Evolutionary conservation across 1,284 basidiomycete genomes (phyloP).

Genomic region (Singerocomus rubriflavus): DNA sequence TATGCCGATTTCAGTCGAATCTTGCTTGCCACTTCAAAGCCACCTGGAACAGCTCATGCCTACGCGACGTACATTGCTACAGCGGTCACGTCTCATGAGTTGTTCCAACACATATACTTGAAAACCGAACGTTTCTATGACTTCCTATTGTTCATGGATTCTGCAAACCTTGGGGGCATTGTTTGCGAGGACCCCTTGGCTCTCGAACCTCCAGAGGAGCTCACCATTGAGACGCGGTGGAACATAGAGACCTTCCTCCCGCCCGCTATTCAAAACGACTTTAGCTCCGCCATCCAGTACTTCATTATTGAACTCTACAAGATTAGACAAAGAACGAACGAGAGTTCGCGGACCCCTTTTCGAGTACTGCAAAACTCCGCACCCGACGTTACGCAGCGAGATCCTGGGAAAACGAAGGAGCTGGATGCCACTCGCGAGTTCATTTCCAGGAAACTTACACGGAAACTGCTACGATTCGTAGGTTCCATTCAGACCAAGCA

Average conservation of each 20-base stretch:
- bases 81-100: conserved; percentile 90
- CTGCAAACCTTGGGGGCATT: conserved; percentile 90
- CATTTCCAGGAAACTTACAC: conserved; percentile 78
- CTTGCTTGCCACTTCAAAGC: conserved; percentile 92
- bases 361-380: conserved; percentile 68
- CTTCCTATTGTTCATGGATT: conserved; percentile 94
- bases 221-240: conserved; percentile 89
- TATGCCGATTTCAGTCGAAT: conserved; percentile 95
- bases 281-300: conserved; percentile 71
- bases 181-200: conserved; percentile 78
- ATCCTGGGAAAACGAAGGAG: conserved; percentile 70
- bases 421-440: conserved; percentile 68
- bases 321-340: conserved; percentile 67
- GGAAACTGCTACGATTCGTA: conserved; percentile 76
- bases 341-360: conserved; percentile 66
- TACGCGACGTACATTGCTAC: conserved; percentile 95
- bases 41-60: conserved; percentile 91
- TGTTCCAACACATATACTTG: conserved; percentile 93
- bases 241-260: conserved; percentile 94
- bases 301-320: conserved; percentile 87
- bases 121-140: conserved; percentile 92
- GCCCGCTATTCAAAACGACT: conserved; percentile 76
- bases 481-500: conserved; percentile 66
- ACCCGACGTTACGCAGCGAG: conserved; percentile 63
- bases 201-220: conserved; percentile 60